Conservation (phyloP, 2,329 filamentous ascomycete species). For the Pyrenochaeta sp. region DNA sequence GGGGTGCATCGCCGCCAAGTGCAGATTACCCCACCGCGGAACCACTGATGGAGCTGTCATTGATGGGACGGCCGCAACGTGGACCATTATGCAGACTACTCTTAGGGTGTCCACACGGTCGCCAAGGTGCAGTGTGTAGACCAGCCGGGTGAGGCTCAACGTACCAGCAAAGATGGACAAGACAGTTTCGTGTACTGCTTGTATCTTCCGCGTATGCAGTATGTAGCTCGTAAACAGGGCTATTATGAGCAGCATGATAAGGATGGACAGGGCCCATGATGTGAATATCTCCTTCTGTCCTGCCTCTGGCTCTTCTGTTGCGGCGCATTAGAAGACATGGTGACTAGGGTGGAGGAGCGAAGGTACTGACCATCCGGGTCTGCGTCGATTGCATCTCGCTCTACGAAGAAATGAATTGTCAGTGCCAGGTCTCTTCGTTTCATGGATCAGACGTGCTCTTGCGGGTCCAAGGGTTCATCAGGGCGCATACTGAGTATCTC, state of each 20-base stretch:
- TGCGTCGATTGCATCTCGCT: constrained; percentile 57
- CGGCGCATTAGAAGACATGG: constrained; percentile 46
- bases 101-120: constrained; percentile 13
- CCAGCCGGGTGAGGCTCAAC: constrained; percentile 14
- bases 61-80: constrained; percentile 10
- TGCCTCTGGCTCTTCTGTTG: constrained; percentile 74
- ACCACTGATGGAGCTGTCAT: constrained; percentile 12
- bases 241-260: constrained; percentile 90
- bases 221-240: constrained; percentile 98
- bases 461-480: neutral
- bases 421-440: constrained; percentile 2
- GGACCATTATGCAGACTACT: constrained; percentile 16
- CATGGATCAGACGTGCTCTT: neutral
- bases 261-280: constrained; percentile 97
- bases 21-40: constrained; percentile 22
- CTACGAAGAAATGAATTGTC: constrained; percentile 35
- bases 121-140: constrained; percentile 3
- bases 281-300: constrained; percentile 93
- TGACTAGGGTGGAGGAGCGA: constrained; percentile 14
- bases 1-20: constrained; percentile 14
- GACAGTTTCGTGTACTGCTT: constrained; percentile 97
- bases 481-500: constrained; percentile 51
- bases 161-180: constrained; percentile 95
- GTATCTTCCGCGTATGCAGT: constrained; percentile 94
- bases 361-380: constrained; percentile 55